Evolutionary conservation across 1,284 basidiomycete genomes (phyloP).

Genomic region (Papiliotrema flavescens): DNA sequence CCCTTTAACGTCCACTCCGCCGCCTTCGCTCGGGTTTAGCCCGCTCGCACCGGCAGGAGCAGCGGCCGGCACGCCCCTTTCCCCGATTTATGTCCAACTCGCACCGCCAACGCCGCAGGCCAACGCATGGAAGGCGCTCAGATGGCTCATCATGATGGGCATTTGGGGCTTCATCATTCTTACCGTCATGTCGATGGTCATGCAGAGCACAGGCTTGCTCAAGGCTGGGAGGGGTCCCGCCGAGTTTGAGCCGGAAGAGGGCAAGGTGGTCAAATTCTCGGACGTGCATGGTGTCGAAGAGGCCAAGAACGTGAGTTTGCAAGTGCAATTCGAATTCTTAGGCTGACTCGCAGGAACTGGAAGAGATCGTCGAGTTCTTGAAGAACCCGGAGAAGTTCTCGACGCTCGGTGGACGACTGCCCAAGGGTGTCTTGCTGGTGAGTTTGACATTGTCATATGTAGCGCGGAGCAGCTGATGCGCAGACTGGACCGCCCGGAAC

Average conservation of each 20-base stretch:
- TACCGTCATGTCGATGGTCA: constrained; percentile 76
- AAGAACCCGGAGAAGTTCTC: constrained; percentile 83
- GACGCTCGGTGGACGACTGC: constrained; percentile 81
- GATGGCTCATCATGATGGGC: constrained; percentile 34
- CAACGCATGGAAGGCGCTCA: constrained; percentile 27
- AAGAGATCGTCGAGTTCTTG: constrained; percentile 88
- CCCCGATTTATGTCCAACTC: constrained; percentile 45
- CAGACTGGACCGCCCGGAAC: constrained; percentile 62
- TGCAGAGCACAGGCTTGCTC: constrained; percentile 87
- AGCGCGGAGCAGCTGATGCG: background rate
- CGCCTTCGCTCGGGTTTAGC: background rate
- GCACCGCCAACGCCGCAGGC: constrained; percentile 35
- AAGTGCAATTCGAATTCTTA: constrained; percentile 1
- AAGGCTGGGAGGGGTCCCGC: constrained; percentile 68
- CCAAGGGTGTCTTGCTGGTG: constrained; percentile 85
- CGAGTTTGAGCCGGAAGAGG: constrained; percentile 56
- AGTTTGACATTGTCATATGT: constrained; percentile 50
- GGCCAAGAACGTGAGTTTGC: constrained; percentile 68
- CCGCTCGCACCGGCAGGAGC: background rate
- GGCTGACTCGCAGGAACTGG: constrained; percentile 62
- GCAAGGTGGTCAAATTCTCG: constrained; percentile 78
- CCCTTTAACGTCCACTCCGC: background rate
- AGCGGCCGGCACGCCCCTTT: constrained; percentile 35
- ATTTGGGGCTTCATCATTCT: constrained; percentile 55
- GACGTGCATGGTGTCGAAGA: constrained; percentile 95